Conservation (phyloP, 371 early-diverging fungal genomes). For the Funneliformis caledonium region DNA sequence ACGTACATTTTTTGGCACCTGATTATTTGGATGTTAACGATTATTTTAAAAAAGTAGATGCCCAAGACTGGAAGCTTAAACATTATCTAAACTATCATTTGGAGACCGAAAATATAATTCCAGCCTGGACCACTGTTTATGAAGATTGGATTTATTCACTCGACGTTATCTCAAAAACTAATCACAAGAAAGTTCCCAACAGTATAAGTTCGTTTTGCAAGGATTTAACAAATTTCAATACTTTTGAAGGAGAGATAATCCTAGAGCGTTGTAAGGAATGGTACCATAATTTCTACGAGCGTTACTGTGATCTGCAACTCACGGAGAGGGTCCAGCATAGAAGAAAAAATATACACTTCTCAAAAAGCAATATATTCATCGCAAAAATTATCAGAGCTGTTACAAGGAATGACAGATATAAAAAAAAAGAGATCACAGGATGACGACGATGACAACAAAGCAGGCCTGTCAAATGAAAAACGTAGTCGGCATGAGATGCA, state of each 20-base stretch:
- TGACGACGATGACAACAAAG: too few relatives aligned
- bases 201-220: not conserved
- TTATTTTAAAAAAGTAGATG: too few relatives aligned
- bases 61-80: not conserved
- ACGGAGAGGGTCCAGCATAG: not conserved
- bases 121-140: not conserved
- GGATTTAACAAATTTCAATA: not conserved
- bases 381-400: too few relatives aligned
- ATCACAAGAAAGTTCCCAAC: not conserved
- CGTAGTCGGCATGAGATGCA: too few relatives aligned
- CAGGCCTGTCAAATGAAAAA: too few relatives aligned
- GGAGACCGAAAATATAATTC: not conserved
- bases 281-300: not conserved
- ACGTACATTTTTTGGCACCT: too few relatives aligned
- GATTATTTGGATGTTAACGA: too few relatives aligned
- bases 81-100: not conserved
- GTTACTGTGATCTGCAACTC: not conserved
- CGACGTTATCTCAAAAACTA: not conserved
- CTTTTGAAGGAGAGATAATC: not conserved
- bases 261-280: not conserved
- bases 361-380: too few relatives aligned
- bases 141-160: not conserved
- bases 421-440: too few relatives aligned
- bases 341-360: not conserved
- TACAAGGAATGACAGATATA: too few relatives aligned